phyloP scores from a whole-genome alignment of 2,329 filamentous ascomycete species.

The Trichoderma brevicompactum region DNA sequence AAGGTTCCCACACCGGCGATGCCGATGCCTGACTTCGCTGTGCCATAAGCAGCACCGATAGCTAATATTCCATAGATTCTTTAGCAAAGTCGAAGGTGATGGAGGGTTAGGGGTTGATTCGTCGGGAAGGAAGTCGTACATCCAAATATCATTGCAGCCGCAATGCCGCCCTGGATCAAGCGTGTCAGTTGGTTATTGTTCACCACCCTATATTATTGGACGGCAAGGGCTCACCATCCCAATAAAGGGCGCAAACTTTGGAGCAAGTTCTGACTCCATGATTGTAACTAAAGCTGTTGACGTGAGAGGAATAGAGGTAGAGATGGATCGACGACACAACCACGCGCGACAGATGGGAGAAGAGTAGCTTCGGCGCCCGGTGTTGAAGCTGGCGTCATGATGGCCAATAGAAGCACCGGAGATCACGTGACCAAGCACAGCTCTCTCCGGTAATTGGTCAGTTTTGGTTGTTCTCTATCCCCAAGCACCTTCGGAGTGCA shows the following conservation, averaged over 20 bases:
- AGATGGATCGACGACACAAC: conserved; percentile 6
- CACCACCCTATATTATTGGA: conserved; percentile 29
- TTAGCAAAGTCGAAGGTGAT: conserved; percentile 25
- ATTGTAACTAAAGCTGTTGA: conserved; percentile 37
- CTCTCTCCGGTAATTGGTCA: conserved; percentile 11
- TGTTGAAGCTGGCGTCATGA: conserved; percentile 27
- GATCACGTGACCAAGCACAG: neutral
- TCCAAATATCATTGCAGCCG: conserved; percentile 81
- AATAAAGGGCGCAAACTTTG: conserved; percentile 85
- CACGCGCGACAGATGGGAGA: conserved; percentile 23
- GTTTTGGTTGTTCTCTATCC: neutral
- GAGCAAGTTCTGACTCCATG: conserved; percentile 67
- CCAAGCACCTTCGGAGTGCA: conserved; percentile 22
- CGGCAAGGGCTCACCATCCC: conserved; percentile 70
- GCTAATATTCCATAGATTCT: conserved; percentile 42
- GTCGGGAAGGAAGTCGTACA: conserved; percentile 57
- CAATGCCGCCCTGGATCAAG: conserved; percentile 69
- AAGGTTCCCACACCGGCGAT: conserved; percentile 86
- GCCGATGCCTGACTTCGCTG: conserved; percentile 85
- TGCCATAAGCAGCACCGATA: conserved; percentile 81
- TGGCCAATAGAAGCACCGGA: conserved; percentile 19
- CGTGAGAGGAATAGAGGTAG: neutral
- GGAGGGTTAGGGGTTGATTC: conserved; percentile 25
- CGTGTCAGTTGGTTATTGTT: conserved; percentile 34
- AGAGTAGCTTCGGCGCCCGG: conserved; percentile 23